phyloP scores from a whole-genome alignment of 345 rosid genomes.

The Noccaea caerulescens region DNA sequence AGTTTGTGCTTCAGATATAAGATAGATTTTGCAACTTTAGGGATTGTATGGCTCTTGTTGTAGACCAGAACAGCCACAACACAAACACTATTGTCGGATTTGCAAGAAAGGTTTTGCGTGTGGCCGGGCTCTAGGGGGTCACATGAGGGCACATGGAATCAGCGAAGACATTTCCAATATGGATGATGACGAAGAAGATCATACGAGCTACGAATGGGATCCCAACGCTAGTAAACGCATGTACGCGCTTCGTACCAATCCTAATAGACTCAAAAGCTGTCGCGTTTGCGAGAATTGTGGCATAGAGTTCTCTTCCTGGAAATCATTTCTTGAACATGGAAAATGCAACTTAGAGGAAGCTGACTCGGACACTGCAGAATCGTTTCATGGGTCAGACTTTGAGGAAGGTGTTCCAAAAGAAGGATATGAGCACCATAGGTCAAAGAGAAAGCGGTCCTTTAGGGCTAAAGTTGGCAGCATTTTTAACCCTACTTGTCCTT shows the following conservation, averaged over 20 bases:
- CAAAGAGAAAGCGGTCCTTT: constrained; percentile 69
- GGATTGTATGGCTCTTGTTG: constrained; percentile 29
- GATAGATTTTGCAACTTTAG: background rate
- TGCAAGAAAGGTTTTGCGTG: constrained; percentile 68
- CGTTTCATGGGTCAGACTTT: constrained; percentile 44
- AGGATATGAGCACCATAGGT: constrained; percentile 51
- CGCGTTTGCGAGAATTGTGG: constrained; percentile 79
- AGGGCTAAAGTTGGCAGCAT: constrained; percentile 54
- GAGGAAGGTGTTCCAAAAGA: constrained; percentile 46
- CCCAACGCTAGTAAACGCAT: constrained; percentile 58
- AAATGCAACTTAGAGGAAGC: constrained; percentile 62
- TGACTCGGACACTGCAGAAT: constrained; percentile 55
- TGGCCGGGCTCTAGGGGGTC: constrained; percentile 65
- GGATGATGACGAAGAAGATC: constrained; percentile 61
- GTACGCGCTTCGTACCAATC: constrained; percentile 72
- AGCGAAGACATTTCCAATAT: constrained; percentile 39
- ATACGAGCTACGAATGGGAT: constrained; percentile 48
- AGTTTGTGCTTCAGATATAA: background rate
- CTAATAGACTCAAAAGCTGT: constrained; percentile 64
- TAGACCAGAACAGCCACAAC: constrained; percentile 47
- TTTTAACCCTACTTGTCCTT: constrained; percentile 46
- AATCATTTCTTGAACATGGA: constrained; percentile 77
- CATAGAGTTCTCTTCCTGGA: constrained; percentile 77
- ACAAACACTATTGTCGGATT: constrained; percentile 61
- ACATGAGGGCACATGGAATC: constrained; percentile 74